Conservation (phyloP, 495 filamentous ascomycete species). For the Trypethelium eluteriae region DNA sequence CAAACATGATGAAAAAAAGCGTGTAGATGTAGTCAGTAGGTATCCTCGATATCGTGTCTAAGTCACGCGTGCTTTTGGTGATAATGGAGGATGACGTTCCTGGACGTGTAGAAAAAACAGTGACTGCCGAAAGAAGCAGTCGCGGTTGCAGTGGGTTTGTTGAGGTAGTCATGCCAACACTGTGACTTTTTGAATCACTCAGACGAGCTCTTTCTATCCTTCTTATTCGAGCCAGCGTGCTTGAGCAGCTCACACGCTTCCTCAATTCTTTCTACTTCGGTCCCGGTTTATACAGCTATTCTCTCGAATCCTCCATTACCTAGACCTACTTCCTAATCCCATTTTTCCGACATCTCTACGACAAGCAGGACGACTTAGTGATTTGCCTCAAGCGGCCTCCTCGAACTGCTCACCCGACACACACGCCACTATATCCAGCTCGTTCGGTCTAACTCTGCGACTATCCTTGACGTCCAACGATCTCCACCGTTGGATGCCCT, state of each 20-base stretch:
- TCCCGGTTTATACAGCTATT: not conserved
- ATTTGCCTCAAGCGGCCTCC: not conserved
- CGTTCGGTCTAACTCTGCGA: not conserved
- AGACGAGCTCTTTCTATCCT: not conserved
- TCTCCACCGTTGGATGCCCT: not conserved
- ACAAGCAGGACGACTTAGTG: not conserved
- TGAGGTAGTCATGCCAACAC: not conserved
- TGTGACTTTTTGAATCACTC: not conserved
- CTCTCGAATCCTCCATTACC: not conserved
- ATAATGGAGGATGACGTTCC: not conserved
- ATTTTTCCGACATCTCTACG: conserved; percentile 7
- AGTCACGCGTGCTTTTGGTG: not conserved
- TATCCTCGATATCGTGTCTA: not conserved
- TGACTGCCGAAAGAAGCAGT: not conserved
- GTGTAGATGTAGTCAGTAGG: no score
- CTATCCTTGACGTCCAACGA: not conserved
- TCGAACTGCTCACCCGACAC: not conserved
- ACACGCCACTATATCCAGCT: not conserved
- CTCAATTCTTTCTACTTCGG: not conserved
- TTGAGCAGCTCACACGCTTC: not conserved
- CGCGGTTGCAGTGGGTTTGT: not conserved
- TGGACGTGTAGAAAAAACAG: not conserved
- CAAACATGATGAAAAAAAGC: no score
- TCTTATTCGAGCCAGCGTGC: not conserved
- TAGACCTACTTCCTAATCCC: not conserved